A percentile compares a stretch with the other conserved stretches of the same genome.
These are phyloP conservation scores for Cutaneotrichosporon cutaneum DNA, from an alignment of 1,284 basidiomycete genomes.

Conservation along the genomic window DNA sequence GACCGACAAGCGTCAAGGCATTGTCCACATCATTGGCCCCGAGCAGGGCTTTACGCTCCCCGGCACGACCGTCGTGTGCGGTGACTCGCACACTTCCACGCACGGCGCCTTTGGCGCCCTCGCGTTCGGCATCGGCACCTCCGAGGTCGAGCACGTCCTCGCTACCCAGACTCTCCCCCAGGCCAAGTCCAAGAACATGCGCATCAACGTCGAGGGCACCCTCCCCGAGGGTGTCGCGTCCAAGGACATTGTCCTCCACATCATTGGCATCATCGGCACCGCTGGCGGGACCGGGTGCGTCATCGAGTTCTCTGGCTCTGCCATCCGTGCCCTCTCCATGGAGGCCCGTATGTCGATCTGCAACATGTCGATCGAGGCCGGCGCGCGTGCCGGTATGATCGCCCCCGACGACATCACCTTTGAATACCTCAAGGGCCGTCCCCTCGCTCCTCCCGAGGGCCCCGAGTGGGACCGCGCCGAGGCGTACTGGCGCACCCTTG, in stretches of 20 bases:
- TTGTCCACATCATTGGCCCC: constrained; percentile 93
- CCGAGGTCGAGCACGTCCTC: constrained; percentile 95
- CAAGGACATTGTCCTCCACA: constrained; percentile 92
- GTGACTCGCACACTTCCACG: constrained; percentile 68
- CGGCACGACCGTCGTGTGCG: constrained; percentile 92
- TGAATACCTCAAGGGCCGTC: constrained; percentile 78
- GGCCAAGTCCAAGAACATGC: constrained; percentile 94
- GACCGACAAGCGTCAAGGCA: constrained; percentile 86
- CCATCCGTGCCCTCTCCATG: constrained; percentile 89
- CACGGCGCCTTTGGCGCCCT: constrained; percentile 95
- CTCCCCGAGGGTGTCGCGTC: constrained; percentile 85
- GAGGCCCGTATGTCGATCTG: constrained; percentile 96
- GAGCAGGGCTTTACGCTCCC: constrained; percentile 96
- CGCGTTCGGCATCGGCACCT: constrained; percentile 94
- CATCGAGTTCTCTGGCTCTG: constrained; percentile 89
- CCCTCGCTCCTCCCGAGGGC: constrained; percentile 72
- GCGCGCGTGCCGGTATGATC: constrained; percentile 92
- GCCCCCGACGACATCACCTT: constrained; percentile 92
- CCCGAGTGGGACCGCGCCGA: constrained; percentile 87
- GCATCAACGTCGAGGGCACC: constrained; percentile 82
- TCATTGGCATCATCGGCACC: constrained; percentile 90
- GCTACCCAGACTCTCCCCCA: constrained; percentile 92
- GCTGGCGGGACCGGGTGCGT: constrained; percentile 91
- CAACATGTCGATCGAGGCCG: constrained; percentile 98
- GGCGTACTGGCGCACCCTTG: constrained; percentile 83